Percentiles rank a stretch among this genome's conserved stretches.
phyloP scores from a whole-genome alignment of 345 rosid genomes.

The Eucalyptus sp. region DNA sequence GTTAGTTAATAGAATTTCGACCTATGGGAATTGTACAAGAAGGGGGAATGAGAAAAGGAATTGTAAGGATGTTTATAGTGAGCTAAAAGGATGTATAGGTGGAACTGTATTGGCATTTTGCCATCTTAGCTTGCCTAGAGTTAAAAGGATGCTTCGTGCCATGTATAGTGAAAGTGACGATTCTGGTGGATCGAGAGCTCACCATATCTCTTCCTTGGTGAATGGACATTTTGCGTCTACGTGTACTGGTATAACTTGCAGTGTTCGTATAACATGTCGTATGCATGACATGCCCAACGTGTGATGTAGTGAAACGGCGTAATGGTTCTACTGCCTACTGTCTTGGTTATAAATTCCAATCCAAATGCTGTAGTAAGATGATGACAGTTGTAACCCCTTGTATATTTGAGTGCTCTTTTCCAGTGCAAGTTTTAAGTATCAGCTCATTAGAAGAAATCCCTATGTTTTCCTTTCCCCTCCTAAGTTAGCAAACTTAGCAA shows the following conservation, averaged over 20 bases:
- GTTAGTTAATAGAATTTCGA: not conserved
- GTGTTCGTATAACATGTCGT: not conserved
- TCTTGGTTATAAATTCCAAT: not conserved
- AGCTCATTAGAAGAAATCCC: not conserved
- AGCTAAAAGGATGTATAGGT: not conserved
- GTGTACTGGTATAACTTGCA: not conserved
- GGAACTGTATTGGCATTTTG: not conserved
- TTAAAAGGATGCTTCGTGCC: not conserved
- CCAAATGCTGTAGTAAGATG: not conserved
- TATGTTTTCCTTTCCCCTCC: not conserved
- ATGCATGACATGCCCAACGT: not conserved
- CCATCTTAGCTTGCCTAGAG: not conserved
- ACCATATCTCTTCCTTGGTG: not conserved
- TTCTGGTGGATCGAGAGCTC: not conserved
- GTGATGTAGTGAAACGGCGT: not conserved
- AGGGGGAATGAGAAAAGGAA: not conserved
- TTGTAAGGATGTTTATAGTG: not conserved
- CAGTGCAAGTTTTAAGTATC: not conserved
- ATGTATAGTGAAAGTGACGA: not conserved
- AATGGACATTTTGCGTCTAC: not conserved
- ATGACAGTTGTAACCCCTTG: not conserved
- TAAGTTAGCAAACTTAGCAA: not conserved
- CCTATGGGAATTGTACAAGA: not conserved
- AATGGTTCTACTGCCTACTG: not conserved
- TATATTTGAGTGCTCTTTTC: not conserved